Percentiles rank a stretch among this genome's conserved stretches.
Conservation (phyloP, 148 eudicot genomes). For the Cornus kousa region DNA sequence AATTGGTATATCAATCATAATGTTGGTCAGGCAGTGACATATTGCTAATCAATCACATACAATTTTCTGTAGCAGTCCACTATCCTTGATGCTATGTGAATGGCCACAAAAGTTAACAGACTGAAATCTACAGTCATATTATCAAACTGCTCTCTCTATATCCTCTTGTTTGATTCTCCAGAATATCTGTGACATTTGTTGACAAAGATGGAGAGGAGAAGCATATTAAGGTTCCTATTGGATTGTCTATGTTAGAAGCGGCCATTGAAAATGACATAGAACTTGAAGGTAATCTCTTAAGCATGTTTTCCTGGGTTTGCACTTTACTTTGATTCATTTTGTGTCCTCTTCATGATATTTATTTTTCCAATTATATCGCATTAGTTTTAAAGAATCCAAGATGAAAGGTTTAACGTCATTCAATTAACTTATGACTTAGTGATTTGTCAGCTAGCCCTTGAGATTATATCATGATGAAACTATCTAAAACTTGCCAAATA, state of each 20-base stretch:
- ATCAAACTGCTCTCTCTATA: background rate
- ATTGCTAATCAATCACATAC: background rate
- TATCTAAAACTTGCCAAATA: background rate
- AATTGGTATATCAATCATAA: no score
- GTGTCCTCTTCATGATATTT: background rate
- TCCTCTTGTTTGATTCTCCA: conserved; percentile 31
- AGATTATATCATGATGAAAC: background rate
- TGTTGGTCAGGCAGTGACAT: no score
- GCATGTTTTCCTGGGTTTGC: background rate
- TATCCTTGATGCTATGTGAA: background rate
- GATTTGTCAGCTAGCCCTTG: background rate
- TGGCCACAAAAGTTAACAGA: background rate
- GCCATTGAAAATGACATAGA: conserved; percentile 91
- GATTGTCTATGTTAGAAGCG: conserved; percentile 92
- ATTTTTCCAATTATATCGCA: background rate
- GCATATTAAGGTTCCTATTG: conserved; percentile 74
- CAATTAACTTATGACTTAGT: background rate
- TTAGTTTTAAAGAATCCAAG: background rate
- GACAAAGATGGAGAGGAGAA: conserved; percentile 85
- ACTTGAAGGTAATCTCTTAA: conserved; percentile 64
- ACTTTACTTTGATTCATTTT: background rate
- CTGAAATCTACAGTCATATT: background rate
- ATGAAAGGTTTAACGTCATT: background rate
- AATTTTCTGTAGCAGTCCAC: background rate
- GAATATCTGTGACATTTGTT: conserved; percentile 86